Conservation (phyloP, 441 rosid genomes). For the Euphorbia celastroides region DNA sequence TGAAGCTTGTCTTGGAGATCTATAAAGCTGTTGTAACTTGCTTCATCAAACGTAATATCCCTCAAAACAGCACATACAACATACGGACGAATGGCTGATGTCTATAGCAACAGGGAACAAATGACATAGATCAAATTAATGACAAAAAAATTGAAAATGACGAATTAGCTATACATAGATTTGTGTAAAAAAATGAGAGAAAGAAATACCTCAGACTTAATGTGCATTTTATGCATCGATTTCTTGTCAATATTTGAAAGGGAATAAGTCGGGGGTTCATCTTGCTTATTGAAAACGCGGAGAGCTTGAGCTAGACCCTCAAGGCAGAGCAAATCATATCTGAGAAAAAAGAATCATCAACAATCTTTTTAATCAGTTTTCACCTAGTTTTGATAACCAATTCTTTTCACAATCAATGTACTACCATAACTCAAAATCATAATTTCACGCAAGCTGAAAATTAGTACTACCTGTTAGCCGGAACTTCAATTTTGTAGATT, state of each 20-base stretch:
- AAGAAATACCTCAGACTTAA: conserved; percentile 59
- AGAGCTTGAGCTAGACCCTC: conserved; percentile 96
- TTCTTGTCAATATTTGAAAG: conserved; percentile 43
- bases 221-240: conserved; percentile 61
- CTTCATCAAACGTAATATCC: conserved; percentile 75
- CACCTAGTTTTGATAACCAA: too few species aligned
- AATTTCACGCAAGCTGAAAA: background rate
- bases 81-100: conserved; percentile 61
- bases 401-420: too few species aligned
- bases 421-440: background rate
- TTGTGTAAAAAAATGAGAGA: background rate
- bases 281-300: conserved; percentile 63
- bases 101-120: conserved; percentile 34
- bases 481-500: conserved; percentile 82
- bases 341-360: conserved; percentile 21
- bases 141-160: conserved; percentile 5
- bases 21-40: conserved; percentile 87
- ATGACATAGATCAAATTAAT: background rate
- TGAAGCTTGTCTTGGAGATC: conserved; percentile 98
- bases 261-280: conserved; percentile 48
- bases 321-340: conserved; percentile 93
- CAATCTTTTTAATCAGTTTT: background rate
- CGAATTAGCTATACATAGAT: conserved; percentile 1
- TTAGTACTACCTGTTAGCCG: conserved; percentile 64
- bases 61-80: conserved; percentile 86